Evolutionary conservation across 2,329 filamentous ascomycete genomes (phyloP).

Genomic region (Fusarium udum): DNA sequence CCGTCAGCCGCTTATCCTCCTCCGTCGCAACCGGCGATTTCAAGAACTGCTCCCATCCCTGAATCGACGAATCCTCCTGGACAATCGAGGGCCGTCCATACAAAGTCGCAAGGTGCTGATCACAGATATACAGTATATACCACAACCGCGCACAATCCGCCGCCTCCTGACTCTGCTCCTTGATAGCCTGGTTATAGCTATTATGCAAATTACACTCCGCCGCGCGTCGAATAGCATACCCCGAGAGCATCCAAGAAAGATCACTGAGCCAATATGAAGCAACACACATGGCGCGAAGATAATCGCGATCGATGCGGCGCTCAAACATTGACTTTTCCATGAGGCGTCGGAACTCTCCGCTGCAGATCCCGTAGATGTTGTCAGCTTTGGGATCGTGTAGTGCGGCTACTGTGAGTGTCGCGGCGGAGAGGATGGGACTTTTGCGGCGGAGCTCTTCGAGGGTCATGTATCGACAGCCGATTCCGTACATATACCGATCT

Average conservation of each 20-base stretch:
- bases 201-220: slow-evolving; percentile 58
- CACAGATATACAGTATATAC: slow-evolving; percentile 70
- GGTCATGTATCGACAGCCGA: slow-evolving; percentile 60
- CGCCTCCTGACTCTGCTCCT: slow-evolving; percentile 53
- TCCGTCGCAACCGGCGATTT: slow-evolving; percentile 60
- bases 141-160: slow-evolving; percentile 66
- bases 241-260: slow-evolving; percentile 69
- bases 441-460: slow-evolving; percentile 62
- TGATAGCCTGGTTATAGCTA: slow-evolving; percentile 53
- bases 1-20: slow-evolving; percentile 66
- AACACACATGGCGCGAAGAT: slow-evolving; percentile 68
- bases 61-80: slow-evolving; percentile 65
- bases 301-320: slow-evolving; percentile 55
- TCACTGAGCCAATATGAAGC: slow-evolving; percentile 72
- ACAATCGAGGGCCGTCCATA: slow-evolving; percentile 68
- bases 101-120: slow-evolving; percentile 69
- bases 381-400: slow-evolving; percentile 66
- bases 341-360: slow-evolving; percentile 64
- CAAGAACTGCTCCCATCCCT: slow-evolving; percentile 66
- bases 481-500: slow-evolving; percentile 63
- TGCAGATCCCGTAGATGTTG: slow-evolving; percentile 62
- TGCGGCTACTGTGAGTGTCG: slow-evolving; percentile 66
- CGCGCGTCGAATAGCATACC: slow-evolving; percentile 60
- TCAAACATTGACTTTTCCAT: slow-evolving; percentile 59
- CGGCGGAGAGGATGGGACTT: slow-evolving; percentile 65